These are phyloP conservation scores for Cicer chorassanicum DNA, from an alignment of 306 rosid species.

Conservation along the genomic window DNA sequence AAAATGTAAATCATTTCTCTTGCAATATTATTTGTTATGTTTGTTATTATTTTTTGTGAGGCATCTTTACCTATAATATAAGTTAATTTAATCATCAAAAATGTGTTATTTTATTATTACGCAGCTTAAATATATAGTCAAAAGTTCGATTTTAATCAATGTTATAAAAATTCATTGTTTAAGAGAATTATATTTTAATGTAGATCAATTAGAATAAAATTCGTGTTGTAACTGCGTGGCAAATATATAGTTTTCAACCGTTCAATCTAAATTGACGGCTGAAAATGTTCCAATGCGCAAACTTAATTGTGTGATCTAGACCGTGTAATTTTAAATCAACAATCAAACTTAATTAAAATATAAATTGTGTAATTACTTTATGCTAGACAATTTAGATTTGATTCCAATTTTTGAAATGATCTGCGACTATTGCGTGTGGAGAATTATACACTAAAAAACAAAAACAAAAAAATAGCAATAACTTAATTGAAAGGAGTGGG, in stretches of 20 bases:
- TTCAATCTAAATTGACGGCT: too few relatives aligned
- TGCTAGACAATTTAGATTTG: too few relatives aligned
- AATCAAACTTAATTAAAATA: too few relatives aligned
- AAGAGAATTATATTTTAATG: not conserved
- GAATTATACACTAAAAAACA: not conserved
- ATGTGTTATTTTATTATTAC: not conserved
- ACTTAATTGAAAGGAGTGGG: conserved; percentile 39
- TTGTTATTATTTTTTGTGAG: not conserved
- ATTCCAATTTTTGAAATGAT: not conserved
- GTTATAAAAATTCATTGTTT: not conserved
- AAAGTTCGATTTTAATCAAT: not conserved
- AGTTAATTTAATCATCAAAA: not conserved
- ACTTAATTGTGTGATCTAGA: too few relatives aligned
- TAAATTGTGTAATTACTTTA: too few relatives aligned
- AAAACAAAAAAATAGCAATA: too few relatives aligned
- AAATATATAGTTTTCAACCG: too few relatives aligned
- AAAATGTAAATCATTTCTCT: conserved; percentile 32
- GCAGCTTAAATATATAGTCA: not conserved
- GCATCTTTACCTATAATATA: not conserved
- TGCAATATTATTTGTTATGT: not conserved
- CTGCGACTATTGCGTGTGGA: not conserved
- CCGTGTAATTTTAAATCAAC: too few relatives aligned
- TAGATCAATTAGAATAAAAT: too few relatives aligned
- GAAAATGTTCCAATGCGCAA: too few relatives aligned
- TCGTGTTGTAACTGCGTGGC: too few relatives aligned